phyloP scores from a whole-genome alignment of 2,329 filamentous ascomycete genomes.

The Juglanconis juglandina region DNA sequence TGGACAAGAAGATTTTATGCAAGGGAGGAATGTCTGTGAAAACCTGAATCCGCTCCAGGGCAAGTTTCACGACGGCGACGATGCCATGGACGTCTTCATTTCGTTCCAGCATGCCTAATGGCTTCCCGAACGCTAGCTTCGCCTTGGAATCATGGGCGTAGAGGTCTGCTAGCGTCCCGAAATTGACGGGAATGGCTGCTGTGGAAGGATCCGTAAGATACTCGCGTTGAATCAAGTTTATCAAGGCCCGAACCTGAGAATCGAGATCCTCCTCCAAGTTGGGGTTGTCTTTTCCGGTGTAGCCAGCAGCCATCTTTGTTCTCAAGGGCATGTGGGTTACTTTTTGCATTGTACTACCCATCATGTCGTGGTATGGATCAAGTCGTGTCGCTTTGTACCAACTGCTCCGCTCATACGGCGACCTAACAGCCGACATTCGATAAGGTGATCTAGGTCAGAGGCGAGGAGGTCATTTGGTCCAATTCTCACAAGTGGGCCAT shows the following conservation, averaged over 20 bases:
- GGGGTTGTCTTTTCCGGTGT: conserved; percentile 20
- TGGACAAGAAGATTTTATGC: conserved; percentile 16
- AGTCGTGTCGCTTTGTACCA: conserved; percentile 13
- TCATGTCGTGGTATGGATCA: conserved; percentile 20
- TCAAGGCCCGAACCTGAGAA: conserved; percentile 12
- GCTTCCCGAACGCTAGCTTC: conserved; percentile 16
- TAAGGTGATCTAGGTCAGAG: conserved; percentile 8
- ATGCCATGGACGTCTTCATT: conserved; percentile 21
- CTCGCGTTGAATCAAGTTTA: conserved; percentile 12
- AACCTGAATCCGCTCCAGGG: conserved; percentile 11
- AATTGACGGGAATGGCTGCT: conserved; percentile 13
- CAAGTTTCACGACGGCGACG: conserved; percentile 16
- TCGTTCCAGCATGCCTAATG: conserved; percentile 17
- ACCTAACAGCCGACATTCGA: conserved; percentile 11
- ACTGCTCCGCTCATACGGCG: conserved; percentile 9
- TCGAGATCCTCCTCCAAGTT: conserved; percentile 17
- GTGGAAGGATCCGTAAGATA: not conserved
- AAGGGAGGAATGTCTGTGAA: conserved; percentile 18
- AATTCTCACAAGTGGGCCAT: conserved; percentile 13
- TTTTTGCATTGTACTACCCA: conserved; percentile 21
- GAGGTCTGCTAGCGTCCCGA: conserved; percentile 17
- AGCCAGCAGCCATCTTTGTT: conserved; percentile 17
- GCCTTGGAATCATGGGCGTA: conserved; percentile 14
- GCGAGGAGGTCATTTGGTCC: conserved; percentile 14
- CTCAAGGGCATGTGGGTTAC: conserved; percentile 16